phyloP scores from a whole-genome alignment of 2,329 filamentous ascomycete species.

The Remersonia thermophila region DNA sequence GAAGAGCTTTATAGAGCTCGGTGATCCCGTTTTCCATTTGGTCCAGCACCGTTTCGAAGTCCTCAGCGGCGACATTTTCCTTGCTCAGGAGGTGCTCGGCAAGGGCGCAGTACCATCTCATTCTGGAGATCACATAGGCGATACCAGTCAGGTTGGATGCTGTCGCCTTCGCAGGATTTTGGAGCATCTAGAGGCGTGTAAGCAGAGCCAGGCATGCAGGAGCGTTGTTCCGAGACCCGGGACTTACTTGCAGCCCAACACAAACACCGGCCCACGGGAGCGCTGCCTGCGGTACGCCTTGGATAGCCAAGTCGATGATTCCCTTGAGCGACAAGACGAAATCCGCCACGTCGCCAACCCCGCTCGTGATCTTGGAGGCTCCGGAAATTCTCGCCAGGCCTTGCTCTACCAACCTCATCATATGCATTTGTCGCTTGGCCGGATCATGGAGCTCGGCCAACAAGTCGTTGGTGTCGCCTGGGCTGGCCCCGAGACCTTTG shows the following conservation, averaged over 20 bases:
- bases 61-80: conserved; percentile 3
- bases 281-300: conserved; percentile 19
- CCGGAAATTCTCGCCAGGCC: conserved; percentile 20
- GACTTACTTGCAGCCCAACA: conserved; percentile 9
- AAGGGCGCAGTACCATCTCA: conserved; percentile 15
- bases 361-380: conserved; percentile 16
- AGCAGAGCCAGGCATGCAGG: conserved; percentile 3
- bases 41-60: neutral
- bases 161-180: conserved; percentile 12
- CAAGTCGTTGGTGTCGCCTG: conserved; percentile 3
- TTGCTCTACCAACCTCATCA: conserved; percentile 19
- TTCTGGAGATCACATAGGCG: conserved; percentile 12
- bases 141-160: conserved; percentile 14
- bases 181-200: conserved; percentile 9
- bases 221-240: neutral
- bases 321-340: conserved; percentile 16
- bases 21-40: conserved; percentile 18
- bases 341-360: conserved; percentile 17
- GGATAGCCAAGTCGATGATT: conserved; percentile 18
- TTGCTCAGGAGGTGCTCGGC: conserved; percentile 11
- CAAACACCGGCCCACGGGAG: conserved; percentile 14
- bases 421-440: conserved; percentile 14
- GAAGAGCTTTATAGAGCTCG: conserved; percentile 26
- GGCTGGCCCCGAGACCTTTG: neutral
- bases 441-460: conserved; percentile 5